These are phyloP conservation scores for Heterobasidion occidentale DNA, from an alignment of 1,284 basidiomycete species.

Conservation along the genomic window DNA sequence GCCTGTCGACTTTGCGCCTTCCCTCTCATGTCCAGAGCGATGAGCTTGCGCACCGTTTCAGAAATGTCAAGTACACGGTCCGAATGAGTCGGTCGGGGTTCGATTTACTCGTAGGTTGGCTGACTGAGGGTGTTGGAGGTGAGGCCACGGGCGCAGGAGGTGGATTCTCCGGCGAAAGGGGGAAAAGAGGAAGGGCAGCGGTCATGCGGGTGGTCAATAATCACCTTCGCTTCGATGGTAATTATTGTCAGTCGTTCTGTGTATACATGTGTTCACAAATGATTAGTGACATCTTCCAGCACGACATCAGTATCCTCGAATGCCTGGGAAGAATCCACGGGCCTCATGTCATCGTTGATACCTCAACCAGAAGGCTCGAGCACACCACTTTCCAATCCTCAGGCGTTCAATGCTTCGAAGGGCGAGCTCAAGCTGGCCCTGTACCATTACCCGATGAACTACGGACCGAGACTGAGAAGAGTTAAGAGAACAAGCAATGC, in stretches of 20 bases:
- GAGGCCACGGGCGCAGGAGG: constrained; percentile 77
- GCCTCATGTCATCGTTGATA: constrained; percentile 70
- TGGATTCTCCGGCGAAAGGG: constrained; percentile 76
- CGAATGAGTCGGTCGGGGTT: constrained; percentile 91
- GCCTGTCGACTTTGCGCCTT: constrained; percentile 77
- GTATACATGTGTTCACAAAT: constrained; percentile 16
- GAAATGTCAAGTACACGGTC: constrained; percentile 87
- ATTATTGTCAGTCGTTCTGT: constrained; percentile 14
- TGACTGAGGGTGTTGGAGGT: constrained; percentile 87
- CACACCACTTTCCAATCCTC: constrained; percentile 38
- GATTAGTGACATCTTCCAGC: constrained; percentile 60
- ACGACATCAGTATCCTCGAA: constrained; percentile 53
- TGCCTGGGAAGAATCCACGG: constrained; percentile 78
- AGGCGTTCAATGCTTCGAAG: constrained; percentile 67
- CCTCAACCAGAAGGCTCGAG: constrained; percentile 46
- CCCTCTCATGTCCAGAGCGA: constrained; percentile 84
- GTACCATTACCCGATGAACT: constrained; percentile 74
- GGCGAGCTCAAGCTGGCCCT: constrained; percentile 76
- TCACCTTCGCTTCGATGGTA: constrained; percentile 86
- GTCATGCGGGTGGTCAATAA: constrained; percentile 95
- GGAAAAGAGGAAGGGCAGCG: constrained; percentile 72
- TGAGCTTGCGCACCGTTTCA: constrained; percentile 78
- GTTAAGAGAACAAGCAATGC: constrained; percentile 64
- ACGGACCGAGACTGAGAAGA: constrained; percentile 69
- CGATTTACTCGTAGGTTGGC: constrained; percentile 89